These are phyloP conservation scores for Apium graveolens DNA, from an alignment of 129 eudicot genomes.

Conservation along the genomic window DNA sequence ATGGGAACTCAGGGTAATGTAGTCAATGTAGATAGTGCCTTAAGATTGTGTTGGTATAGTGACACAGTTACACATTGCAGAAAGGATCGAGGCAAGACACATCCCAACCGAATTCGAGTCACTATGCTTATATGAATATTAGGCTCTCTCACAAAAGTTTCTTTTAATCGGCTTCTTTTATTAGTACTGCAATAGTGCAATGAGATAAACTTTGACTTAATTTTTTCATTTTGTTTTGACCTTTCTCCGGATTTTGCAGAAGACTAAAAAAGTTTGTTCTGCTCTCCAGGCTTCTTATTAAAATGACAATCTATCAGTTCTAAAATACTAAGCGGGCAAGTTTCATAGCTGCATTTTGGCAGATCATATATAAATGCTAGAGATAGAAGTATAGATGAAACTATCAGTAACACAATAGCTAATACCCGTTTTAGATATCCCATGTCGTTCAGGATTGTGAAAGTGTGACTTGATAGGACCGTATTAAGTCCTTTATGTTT, in stretches of 20 bases:
- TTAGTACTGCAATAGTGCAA: no score
- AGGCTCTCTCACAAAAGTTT: background rate
- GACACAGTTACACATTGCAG: background rate
- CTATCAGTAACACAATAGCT: background rate
- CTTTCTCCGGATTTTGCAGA: background rate
- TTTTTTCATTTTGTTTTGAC: no score
- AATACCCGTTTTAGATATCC: background rate
- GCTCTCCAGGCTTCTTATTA: background rate
- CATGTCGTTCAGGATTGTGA: no score
- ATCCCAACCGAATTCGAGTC: background rate
- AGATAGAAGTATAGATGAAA: background rate
- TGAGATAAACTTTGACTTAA: no score
- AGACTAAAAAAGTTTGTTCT: background rate
- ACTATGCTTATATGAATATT: background rate
- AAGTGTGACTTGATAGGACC: no score
- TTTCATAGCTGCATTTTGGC: background rate
- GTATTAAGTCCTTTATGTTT: no score
- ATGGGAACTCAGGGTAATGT: background rate
- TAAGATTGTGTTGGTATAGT: background rate
- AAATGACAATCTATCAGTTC: background rate
- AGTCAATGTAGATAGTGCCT: background rate
- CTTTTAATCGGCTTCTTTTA: background rate
- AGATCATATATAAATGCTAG: background rate
- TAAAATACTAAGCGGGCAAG: background rate
- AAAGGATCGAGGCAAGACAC: background rate